Evolutionary conservation across 2,329 filamentous ascomycete species (phyloP), one percentile per base, ranked within the genome.

Genomic region (Biscogniauxia marginata): DNA sequence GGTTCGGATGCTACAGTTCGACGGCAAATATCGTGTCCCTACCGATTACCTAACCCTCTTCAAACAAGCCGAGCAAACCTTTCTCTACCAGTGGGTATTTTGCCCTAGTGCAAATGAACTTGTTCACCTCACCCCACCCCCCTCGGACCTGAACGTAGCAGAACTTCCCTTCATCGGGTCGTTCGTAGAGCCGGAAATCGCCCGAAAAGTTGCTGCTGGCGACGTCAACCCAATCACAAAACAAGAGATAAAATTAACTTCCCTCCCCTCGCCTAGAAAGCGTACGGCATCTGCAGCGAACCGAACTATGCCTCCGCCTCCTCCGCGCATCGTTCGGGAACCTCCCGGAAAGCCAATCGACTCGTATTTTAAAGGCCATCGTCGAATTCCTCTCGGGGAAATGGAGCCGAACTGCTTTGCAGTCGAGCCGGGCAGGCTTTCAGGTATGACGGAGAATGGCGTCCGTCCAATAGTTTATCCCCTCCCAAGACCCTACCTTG

Each of bases 201-300:
- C 93, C 7, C 79, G 80, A 50, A 86, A 85, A 5, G 87, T 99
- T 56, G 91, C 95, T 21, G 77, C 71, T 39, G 95, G 95, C 34
- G 89, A 96, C 63, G 74, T 97, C 47, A 88, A 98, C 70, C 95
- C 95, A 1, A 95, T 93, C 63, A 96, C 92, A 1, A 98, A 97
- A 73, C 71, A 86, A 57, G 81, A 79, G 19, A 83, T 86, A 19
- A 51, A 74, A n/a, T 58, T 79, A 44, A 65, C 72, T 7, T 63
- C 68, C 9, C 74, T 76, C 16, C 77, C 80, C 9, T 71, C 71
- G 3, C 74, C 74, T 55, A 70, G 73, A 52, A 74, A 74, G 56
- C 73, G 73, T 34, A 71, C 70, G 48, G 69, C 70, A 43, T 67
- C 70, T 5, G 65, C 64, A 19, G 58, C 64, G 13, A 54, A 57